Evolutionary conservation across 495 filamentous ascomycete species (phyloP).

Genomic region (Aspergillus indologenus): DNA sequence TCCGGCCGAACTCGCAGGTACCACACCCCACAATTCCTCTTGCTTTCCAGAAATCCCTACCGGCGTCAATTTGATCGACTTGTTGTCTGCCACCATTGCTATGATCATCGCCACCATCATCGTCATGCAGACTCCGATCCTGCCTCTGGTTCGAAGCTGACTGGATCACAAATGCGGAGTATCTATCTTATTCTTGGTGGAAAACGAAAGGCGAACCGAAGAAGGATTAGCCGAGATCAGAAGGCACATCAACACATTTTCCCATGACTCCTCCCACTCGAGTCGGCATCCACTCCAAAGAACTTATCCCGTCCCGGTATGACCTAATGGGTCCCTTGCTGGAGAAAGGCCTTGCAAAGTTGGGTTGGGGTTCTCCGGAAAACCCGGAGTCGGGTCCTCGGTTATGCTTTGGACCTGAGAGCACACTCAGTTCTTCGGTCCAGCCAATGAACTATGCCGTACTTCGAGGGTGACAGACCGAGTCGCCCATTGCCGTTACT

Average conservation of each 20-base stretch:
- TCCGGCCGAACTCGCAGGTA: not conserved
- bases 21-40: not conserved
- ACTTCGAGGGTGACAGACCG: constrained; percentile 2
- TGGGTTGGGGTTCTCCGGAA: constrained; percentile 2
- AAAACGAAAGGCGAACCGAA: not conserved
- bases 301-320: constrained; percentile 12
- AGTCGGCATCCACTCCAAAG: constrained; percentile 13
- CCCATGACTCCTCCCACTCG: not conserved
- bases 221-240: not conserved
- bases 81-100: not conserved
- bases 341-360: not conserved
- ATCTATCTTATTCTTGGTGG: not conserved
- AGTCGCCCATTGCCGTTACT: constrained; percentile 4
- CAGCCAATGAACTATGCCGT: not conserved
- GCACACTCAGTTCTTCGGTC: not conserved
- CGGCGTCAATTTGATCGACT: not conserved
- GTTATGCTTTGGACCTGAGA: constrained; percentile 3
- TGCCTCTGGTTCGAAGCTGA: not conserved
- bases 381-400: constrained; percentile 4
- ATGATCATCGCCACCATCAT: not conserved
- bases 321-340: constrained; percentile 1
- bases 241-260: not conserved
- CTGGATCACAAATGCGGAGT: not conserved
- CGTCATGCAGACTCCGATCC: not conserved
- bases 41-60: not conserved